Base-by-base conservation (phyloP, 108 stramenopile genomes). In the Craspedostauros australis region DNA sequence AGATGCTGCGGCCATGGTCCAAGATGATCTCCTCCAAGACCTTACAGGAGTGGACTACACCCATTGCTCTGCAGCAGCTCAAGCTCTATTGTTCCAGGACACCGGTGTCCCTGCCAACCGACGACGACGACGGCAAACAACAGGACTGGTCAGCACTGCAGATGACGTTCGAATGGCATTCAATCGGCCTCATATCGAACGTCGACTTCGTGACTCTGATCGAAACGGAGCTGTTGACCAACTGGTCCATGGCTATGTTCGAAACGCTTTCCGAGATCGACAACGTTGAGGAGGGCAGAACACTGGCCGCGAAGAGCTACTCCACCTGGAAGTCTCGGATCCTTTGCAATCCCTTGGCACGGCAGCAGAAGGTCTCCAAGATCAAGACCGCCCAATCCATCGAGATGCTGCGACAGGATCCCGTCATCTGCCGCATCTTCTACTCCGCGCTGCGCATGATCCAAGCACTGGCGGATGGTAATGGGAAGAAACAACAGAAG, bases 401-500 rank as follows among this genome's bases (percentile, higher is more conserved):
- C 2, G n/a, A 37, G 1, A 14, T 70, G 8, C 55, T 85, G 36
- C 66, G 43, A 39, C 50, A 66, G 0, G 86, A 92, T 53, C 42
- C 41, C 5, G 45, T 52, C 32, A 64, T 84, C 33, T 92, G 91
- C 52, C 63, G 80, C 7, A 69, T 76, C 8, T 86, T 88, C 28
- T 86, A 60, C 48, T 66, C 77, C 7, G 75, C 78, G 11, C 49
- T 86, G 19, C 62, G 52, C 53, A 83, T 91, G 77, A 78, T 86
- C 28, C 49, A 79, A n/a, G n/a, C n/a, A n/a, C n/a, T n/a, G n/a
- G n/a, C n/a, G n/a, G n/a, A n/a, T n/a, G n/a, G n/a, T n/a, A n/a
- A n/a, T n/a, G n/a, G n/a, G n/a, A n/a, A n/a, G n/a, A n/a, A n/a
- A n/a, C n/a, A n/a, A n/a, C n/a, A n/a, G n/a, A n/a, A n/a, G n/a